phyloP scores from a whole-genome alignment of 2,329 filamentous ascomycete species.

The Pseudodiploospora longispora region DNA sequence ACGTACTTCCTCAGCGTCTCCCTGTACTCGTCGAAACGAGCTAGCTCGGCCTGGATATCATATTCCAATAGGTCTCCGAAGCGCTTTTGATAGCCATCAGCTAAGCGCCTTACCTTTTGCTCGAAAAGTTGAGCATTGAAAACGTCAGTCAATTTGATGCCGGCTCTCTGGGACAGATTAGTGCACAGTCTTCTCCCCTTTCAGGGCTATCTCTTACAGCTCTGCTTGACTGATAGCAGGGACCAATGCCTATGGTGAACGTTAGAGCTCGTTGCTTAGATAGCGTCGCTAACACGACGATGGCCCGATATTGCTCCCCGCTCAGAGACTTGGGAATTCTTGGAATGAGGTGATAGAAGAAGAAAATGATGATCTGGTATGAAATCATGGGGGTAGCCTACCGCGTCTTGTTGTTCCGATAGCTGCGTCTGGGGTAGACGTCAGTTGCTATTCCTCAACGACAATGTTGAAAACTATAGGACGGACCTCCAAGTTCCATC shows the following conservation, averaged over 20 bases:
- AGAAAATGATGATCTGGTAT: neutral
- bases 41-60: constrained; percentile 63
- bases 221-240: constrained; percentile 23
- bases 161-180: constrained; percentile 41
- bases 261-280: constrained; percentile 16
- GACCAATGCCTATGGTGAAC: constrained; percentile 29
- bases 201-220: constrained; percentile 13
- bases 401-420: constrained; percentile 31
- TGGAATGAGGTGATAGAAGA: constrained; percentile 9
- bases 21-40: constrained; percentile 51
- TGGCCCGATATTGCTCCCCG: neutral
- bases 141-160: constrained; percentile 59
- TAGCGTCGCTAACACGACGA: constrained; percentile 7
- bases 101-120: constrained; percentile 54
- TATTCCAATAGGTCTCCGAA: constrained; percentile 59
- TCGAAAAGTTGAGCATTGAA: constrained; percentile 62
- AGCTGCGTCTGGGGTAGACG: constrained; percentile 13
- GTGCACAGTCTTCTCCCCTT: constrained; percentile 1
- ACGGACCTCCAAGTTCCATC: constrained; percentile 33
- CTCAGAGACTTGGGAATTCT: constrained; percentile 12
- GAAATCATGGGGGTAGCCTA: constrained; percentile 16
- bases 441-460: constrained; percentile 19
- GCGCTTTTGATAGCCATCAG: constrained; percentile 52
- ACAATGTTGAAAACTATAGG: neutral
- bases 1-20: constrained; percentile 50